Evolutionary conservation across 306 rosid genomes (phyloP), one percentile per base, ranked within the genome.

Genomic region (Comarum palustre): DNA sequence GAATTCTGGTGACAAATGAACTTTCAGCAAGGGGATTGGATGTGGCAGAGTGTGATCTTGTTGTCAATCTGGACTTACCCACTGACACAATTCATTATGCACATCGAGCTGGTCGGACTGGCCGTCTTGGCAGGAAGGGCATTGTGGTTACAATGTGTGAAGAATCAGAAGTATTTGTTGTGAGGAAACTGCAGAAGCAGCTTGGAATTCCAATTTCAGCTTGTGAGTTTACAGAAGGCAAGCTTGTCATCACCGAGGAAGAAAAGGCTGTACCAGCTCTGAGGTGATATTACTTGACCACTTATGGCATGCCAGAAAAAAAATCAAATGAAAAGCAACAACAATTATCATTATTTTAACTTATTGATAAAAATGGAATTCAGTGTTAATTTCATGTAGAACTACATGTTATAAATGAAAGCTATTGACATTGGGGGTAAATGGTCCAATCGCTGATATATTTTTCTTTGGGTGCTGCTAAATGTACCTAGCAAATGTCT

Each of bases 21-120:
- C 85, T 94, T 29, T 91, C 95, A 1, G 98, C 98, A 15, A 85
- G 98, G 75, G 98, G 98, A 48, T 87, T 91, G 84, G 97, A 94
- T 79, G 87, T 94, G 66, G 92, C 96, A 41, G 97, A 94, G 71
- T 94, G 98, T 69, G 98, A 94, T 84, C 98, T 94, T 57, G 98
- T 94, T 68, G 96, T 94, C 52, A 94, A 94, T 76, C 82, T 94
- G 51, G 98, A 86, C 67, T 79, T 94, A 24, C 98, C 98, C 24
- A 94, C 97, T 0, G 98, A 91, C 77, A 81, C 97, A 1, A 80
- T 76, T 85, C 98, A 91, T 78, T 94, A 94, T 67, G 97, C 97
- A 2, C 98, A 94, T 75, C 86, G 97, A 64, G 98, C 98, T 31
- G 97, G 98, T 39, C 85, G 98, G 70, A 86, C 98, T 0, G 97